Evolutionary conservation across 352 stramenopile genomes (phyloP).

Genomic region (Phytopythium litorale): DNA sequence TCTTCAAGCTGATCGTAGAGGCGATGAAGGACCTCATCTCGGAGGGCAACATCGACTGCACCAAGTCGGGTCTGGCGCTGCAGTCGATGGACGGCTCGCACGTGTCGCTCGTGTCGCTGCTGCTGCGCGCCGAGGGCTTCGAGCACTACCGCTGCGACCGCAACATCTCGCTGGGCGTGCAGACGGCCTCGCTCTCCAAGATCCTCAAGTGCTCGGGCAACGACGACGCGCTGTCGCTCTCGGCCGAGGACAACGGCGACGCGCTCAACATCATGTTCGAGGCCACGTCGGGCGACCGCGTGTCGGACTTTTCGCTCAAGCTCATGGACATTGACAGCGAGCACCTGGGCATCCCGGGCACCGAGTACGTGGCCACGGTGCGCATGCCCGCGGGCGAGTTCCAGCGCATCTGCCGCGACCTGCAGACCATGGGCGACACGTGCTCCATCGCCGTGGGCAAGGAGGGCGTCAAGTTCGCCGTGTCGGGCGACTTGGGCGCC

Average conservation of each 20-base stretch:
- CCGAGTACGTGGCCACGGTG: constrained; percentile 96
- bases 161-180: constrained; percentile 96
- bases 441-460: constrained; percentile 96
- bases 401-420: constrained; percentile 97
- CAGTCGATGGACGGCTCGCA: constrained; percentile 99
- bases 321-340: constrained; percentile 99
- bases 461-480: constrained; percentile 97
- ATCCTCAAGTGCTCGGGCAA: constrained; percentile 99
- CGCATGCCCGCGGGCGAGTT: constrained; percentile 97
- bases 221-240: constrained; percentile 97
- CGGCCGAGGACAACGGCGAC: constrained; percentile 97
- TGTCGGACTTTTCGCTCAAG: constrained; percentile 98
- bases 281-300: constrained; percentile 88
- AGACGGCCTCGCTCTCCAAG: constrained; percentile 97
- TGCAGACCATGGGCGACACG: constrained; percentile 98
- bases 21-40: constrained; percentile 99
- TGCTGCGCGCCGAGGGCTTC: constrained; percentile 93
- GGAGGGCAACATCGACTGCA: constrained; percentile 98
- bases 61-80: constrained; percentile 89
- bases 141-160: constrained; percentile 98
- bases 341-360: constrained; percentile 98
- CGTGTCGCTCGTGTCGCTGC: constrained; percentile 96
- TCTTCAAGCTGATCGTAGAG: constrained; percentile 99
- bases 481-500: constrained; percentile 95
- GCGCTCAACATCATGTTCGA: constrained; percentile 98